Base-by-base conservation (phyloP, 2,329 filamentous ascomycete species). In the Fusarium globosum region DNA sequence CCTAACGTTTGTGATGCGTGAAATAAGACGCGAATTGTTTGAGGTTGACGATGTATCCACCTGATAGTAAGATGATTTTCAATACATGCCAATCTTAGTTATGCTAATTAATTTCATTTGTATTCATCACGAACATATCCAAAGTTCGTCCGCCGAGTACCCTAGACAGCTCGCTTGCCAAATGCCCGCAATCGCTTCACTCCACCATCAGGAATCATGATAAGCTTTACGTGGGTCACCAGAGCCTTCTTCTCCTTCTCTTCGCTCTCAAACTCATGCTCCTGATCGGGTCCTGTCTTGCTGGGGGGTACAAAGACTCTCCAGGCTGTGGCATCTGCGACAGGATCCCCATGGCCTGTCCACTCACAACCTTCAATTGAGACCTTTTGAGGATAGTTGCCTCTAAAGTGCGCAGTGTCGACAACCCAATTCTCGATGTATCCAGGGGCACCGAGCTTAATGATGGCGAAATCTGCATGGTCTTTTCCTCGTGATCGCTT, bases 121-220 rank as follows among this genome's bases (percentile, higher is more conserved):
- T 58, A 52, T 57, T 49, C 35, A 60, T 68, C 35, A 42, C 33
- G 38, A 57, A 52, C 39, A 18, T 48, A 41, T 46, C 36, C 20
- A 38, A 36, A 52, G 62, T 64, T 59, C 33, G 68, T 38, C 20
- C 49, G 14, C 14, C 33, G 28, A 30, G 28, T 43, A 68, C 68
- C 65, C 74, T 78, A 77, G 35, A 64, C 73, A 49, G 69, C 79
- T 58, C 82, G 78, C 75, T 77, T 82, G 28, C 82, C 82, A 77
- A 82, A 82, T 41, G 78, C 81, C 61, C 94, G 89, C 74, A 98
- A 88, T 73, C 95, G 87, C 89, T 97, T 97, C 6, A 98, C 93
- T 30, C 96, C 95, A 39, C 96, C 95, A 82, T 98, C 95, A 0
- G 96, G 96, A 76, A 97, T 94, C 80, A 98, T 96, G 39, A 94